Evolutionary conservation across 208 protist genomes (phyloP).

Genomic region (Trypanosoma avium): DNA sequence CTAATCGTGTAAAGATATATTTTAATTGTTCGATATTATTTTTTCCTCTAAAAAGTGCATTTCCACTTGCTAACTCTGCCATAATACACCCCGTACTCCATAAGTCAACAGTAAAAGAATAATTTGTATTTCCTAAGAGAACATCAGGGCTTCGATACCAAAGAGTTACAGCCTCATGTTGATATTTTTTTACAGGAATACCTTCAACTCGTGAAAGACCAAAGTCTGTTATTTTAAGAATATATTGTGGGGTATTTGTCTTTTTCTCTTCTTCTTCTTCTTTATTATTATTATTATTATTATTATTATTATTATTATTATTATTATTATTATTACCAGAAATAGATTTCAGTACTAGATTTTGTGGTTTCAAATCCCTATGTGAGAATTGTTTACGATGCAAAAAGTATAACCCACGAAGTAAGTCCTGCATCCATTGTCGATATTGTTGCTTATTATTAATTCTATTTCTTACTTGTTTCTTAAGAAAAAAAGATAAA

Average conservation of each 20-base stretch:
- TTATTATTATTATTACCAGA: neutral
- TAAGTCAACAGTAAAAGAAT: constrained; percentile 78
- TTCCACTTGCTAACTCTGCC: constrained; percentile 74
- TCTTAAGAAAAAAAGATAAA: constrained; percentile 91
- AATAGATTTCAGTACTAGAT: constrained; percentile 65
- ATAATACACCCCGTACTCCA: constrained; percentile 94
- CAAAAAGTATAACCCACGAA: constrained; percentile 65
- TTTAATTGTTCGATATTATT: constrained; percentile 85
- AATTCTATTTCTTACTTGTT: constrained; percentile 31
- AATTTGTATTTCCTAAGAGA: constrained; percentile 83
- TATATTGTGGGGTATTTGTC: constrained; percentile 24
- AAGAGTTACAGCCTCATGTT: constrained; percentile 90
- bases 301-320: neutral
- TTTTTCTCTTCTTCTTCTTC: neutral
- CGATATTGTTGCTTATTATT: constrained; percentile 43
- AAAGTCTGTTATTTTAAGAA: constrained; percentile 90
- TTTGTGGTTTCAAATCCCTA: constrained; percentile 80
- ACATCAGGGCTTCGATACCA: constrained; percentile 95
- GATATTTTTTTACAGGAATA: constrained; percentile 91
- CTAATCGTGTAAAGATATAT: constrained; percentile 85
- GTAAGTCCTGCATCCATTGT: constrained; percentile 67
- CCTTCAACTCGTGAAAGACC: constrained; percentile 80
- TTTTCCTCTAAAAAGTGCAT: constrained; percentile 76
- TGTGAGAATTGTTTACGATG: constrained; percentile 67
- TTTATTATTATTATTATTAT: neutral